Conservation (phyloP, 2,329 filamentous ascomycete species). For the Clathrospora elynae region DNA sequence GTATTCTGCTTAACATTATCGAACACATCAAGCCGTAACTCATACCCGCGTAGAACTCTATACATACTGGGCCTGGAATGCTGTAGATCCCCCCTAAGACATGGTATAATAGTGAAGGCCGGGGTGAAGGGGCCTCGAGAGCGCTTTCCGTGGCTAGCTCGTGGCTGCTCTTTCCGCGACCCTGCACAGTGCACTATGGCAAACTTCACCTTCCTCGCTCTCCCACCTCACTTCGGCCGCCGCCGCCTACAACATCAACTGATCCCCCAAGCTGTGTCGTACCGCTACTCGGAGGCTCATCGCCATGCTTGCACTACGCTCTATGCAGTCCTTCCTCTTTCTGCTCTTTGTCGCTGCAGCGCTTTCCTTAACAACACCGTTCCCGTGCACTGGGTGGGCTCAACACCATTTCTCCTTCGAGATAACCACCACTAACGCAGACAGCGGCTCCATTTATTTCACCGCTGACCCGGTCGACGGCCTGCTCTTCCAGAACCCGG, state of each 20-base stretch:
- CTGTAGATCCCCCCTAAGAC: too few relatives aligned
- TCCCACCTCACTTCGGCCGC: background rate
- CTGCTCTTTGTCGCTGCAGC: conserved; percentile 1
- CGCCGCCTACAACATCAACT: background rate
- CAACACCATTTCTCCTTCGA: too few relatives aligned
- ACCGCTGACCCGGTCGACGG: conserved; percentile 33
- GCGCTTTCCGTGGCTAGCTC: conserved; percentile 5
- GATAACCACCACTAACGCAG: background rate
- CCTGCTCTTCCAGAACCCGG: conserved; percentile 37
- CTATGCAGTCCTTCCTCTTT: conserved; percentile 1
- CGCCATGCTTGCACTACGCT: conserved; percentile 4
- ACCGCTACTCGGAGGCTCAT: background rate
- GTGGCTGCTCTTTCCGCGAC: conserved; percentile 4
- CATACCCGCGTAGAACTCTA: too few relatives aligned
- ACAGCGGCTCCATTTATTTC: conserved; percentile 39
- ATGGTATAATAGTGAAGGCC: too few relatives aligned
- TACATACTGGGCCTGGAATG: too few relatives aligned
- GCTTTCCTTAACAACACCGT: conserved; percentile 3
- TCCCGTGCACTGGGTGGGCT: conserved; percentile 17
- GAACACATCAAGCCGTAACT: too few relatives aligned
- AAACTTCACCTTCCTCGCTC: background rate
- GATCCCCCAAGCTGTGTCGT: background rate
- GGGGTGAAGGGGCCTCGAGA: background rate
- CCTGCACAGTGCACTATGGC: background rate
- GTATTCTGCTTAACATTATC: too few relatives aligned